phyloP scores from a whole-genome alignment of 257 asterid species.

The Coffea canephora region DNA sequence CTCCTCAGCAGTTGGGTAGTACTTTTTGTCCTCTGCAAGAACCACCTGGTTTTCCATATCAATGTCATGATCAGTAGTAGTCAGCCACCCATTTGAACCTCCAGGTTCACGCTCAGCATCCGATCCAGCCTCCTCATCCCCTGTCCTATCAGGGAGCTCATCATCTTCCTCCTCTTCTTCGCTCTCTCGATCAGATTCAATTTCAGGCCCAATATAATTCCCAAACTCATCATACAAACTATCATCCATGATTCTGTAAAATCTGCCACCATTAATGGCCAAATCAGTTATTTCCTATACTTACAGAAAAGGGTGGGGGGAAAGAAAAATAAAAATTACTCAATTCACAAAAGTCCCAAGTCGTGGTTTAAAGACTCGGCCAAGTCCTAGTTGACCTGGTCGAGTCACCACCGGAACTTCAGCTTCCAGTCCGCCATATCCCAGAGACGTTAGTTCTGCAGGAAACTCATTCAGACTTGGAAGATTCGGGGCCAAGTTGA shows the following conservation, averaged over 20 bases:
- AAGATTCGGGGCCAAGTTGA: no score
- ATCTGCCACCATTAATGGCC: slow-evolving; percentile 17
- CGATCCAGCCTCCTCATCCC: slow-evolving; percentile 58
- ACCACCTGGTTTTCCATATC: slow-evolving; percentile 95
- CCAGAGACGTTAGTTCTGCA: no score
- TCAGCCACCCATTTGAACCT: slow-evolving; percentile 79
- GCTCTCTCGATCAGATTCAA: slow-evolving; percentile 89
- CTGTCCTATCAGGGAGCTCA: slow-evolving; percentile 67
- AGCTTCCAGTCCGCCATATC: no score
- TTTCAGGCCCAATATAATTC: slow-evolving; percentile 93
- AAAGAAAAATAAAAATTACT: not conserved
- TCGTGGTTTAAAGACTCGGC: no score
- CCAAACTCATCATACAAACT: slow-evolving; percentile 95
- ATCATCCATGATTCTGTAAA: slow-evolving; percentile 68
- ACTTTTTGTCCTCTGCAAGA: slow-evolving; percentile 91
- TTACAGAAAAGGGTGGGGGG: not conserved
- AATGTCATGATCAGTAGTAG: slow-evolving; percentile 54
- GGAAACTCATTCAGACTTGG: no score
- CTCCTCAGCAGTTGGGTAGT: slow-evolving; percentile 97
- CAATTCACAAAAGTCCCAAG: not conserved
- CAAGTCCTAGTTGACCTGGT: no score
- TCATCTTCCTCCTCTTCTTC: slow-evolving; percentile 83
- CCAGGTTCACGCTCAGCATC: slow-evolving; percentile 75
- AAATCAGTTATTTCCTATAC: not conserved
- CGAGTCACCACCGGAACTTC: no score